Conservation (phyloP, 805 yeast species). For the Candida golubevii region DNA sequence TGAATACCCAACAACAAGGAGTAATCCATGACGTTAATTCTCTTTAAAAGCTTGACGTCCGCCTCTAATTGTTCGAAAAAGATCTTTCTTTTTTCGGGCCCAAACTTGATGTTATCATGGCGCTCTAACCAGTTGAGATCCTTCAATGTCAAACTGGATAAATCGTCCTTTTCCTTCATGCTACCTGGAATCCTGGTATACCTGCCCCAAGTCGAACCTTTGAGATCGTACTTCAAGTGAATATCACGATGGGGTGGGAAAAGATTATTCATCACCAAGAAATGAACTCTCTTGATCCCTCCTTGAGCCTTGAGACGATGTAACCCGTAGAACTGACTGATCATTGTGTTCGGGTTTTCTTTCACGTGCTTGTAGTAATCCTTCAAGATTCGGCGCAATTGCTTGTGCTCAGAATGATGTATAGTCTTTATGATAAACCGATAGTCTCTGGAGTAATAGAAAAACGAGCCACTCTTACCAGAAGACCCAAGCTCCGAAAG, state of each 20-base stretch:
- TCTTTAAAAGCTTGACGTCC: constrained; percentile 71
- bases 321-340: constrained; percentile 94
- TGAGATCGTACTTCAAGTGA: constrained; percentile 81
- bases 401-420: constrained; percentile 88
- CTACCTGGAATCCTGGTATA: constrained; percentile 39
- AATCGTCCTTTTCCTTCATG: constrained; percentile 17
- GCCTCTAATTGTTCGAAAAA: constrained; percentile 66
- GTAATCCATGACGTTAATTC: constrained; percentile 91
- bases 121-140: constrained; percentile 85
- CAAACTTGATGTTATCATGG: constrained; percentile 62
- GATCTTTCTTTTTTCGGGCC: constrained; percentile 58
- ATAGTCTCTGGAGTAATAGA: constrained; percentile 91
- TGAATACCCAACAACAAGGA: constrained; percentile 86
- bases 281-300: constrained; percentile 71
- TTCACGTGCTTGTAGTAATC: constrained; percentile 79
- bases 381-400: constrained; percentile 65
- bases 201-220: constrained; percentile 89
- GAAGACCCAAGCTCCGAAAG: constrained; percentile 91
- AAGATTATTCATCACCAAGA: constrained; percentile 92
- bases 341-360: constrained; percentile 78
- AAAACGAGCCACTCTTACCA: constrained; percentile 95
- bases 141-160: constrained; percentile 55
- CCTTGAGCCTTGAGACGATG: constrained; percentile 90
- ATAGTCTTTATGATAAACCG: constrained; percentile 94
- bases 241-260: constrained; percentile 92